These are phyloP conservation scores for Penicillium argentinense DNA, from an alignment of 495 filamentous ascomycete species.

Conservation along the genomic window DNA sequence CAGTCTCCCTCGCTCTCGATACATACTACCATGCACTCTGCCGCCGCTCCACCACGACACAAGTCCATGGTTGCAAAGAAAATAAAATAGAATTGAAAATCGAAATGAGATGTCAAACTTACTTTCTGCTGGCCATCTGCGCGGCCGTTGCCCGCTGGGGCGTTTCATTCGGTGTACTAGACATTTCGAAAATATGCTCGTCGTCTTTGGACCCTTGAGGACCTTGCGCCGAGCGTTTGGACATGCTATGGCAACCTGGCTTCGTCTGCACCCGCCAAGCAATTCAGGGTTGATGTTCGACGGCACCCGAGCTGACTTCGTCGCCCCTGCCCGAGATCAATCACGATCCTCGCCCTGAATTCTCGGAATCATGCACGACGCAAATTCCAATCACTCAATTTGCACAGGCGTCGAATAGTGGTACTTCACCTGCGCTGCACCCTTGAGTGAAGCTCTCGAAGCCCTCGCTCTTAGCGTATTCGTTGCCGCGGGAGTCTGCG, in stretches of 20 bases:
- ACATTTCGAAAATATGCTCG: slow-evolving; percentile 35
- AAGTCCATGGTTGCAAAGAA: too few species aligned
- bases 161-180: slow-evolving; percentile 46
- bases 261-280: not conserved
- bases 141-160: slow-evolving; percentile 51
- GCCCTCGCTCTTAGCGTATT: too few species aligned
- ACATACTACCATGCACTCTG: too few species aligned
- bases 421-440: too few species aligned
- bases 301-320: not conserved
- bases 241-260: slow-evolving; percentile 28
- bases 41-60: too few species aligned
- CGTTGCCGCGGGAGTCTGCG: too few species aligned
- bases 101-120: slow-evolving; percentile 29
- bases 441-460: too few species aligned
- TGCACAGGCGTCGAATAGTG: too few species aligned
- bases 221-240: slow-evolving; percentile 38
- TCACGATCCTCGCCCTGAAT: not conserved
- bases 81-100: too few species aligned
- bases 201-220: slow-evolving; percentile 36
- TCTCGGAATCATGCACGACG: slow-evolving; percentile 1
- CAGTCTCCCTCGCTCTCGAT: too few species aligned
- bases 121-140: slow-evolving; percentile 54
- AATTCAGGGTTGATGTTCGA: slow-evolving; percentile 2
- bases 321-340: slow-evolving; percentile 9
- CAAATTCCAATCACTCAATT: too few species aligned